Percentiles rank a stretch among this genome's conserved stretches.
These are phyloP conservation scores for Zygoascus bituminiphila DNA, from an alignment of 805 yeast species.

Conservation along the genomic window DNA sequence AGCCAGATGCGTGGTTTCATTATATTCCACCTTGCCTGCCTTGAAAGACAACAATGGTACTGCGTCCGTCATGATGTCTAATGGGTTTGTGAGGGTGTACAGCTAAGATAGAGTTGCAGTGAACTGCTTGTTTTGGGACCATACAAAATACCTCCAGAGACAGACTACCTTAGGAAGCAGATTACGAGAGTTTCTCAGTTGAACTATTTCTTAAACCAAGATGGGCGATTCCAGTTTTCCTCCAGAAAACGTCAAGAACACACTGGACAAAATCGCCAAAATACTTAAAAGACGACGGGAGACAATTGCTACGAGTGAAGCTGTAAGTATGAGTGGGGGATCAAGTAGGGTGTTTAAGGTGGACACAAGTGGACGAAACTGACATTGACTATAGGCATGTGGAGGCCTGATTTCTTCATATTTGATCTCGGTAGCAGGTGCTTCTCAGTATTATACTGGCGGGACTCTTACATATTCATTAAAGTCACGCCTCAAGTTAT, in stretches of 20 bases:
- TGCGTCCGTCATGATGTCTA: neutral
- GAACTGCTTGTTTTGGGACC: neutral
- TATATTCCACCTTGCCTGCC: conserved; percentile 69
- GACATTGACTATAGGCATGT: conserved; percentile 43
- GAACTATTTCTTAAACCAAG: no score
- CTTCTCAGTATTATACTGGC: conserved; percentile 75
- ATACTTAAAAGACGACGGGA: conserved; percentile 45
- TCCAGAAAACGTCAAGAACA: conserved; percentile 42
- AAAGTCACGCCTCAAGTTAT: conserved; percentile 60
- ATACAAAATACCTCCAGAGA: neutral
- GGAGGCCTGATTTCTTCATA: conserved; percentile 82
- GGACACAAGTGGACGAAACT: neutral
- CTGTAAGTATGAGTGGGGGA: conserved; percentile 25
- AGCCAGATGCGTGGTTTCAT: conserved; percentile 50
- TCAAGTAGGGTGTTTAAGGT: neutral
- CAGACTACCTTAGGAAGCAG: no score
- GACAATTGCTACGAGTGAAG: conserved; percentile 75
- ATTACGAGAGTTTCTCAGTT: no score
- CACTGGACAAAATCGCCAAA: conserved; percentile 51
- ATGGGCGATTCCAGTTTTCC: conserved; percentile 42
- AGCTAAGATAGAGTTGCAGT: neutral
- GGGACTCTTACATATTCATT: conserved; percentile 75
- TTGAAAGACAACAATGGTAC: conserved; percentile 39
- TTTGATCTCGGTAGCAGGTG: conserved; percentile 76
- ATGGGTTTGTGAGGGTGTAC: neutral